A percentile compares a stretch with the other conserved stretches of the same genome.
Evolutionary conservation across 169 alveolate species (phyloP).

Genomic region (Plasmodium vinckei): DNA sequence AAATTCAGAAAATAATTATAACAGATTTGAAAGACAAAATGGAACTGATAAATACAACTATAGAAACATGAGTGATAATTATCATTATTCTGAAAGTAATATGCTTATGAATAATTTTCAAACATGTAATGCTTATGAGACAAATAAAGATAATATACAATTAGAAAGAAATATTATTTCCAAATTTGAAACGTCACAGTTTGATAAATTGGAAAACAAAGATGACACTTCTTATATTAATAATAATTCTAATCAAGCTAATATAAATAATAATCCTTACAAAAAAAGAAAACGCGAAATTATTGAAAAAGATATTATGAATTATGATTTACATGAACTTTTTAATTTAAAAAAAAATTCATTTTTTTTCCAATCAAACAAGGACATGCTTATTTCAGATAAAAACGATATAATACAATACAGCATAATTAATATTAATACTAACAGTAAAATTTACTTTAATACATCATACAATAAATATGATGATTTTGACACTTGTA

Average conservation of each 20-base stretch:
- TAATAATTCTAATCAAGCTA: constrained; percentile 9
- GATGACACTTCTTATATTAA: constrained; percentile 20
- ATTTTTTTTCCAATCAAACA: constrained; percentile 26
- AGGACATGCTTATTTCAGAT: constrained; percentile 32
- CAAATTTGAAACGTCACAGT: background rate
- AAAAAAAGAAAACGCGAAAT: constrained; percentile 43
- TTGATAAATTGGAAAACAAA: background rate
- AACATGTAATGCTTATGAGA: background rate
- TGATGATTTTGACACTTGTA: constrained; percentile 52
- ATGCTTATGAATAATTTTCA: background rate
- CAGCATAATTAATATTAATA: constrained; percentile 17
- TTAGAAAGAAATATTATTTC: constrained; percentile 10
- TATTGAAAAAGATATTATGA: constrained; percentile 36
- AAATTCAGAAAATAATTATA: too few relatives aligned
- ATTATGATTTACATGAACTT: constrained; percentile 54
- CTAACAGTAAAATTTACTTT: constrained; percentile 65
- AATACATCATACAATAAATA: constrained; percentile 24
- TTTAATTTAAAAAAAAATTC: constrained; percentile 49
- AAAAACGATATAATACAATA: constrained; percentile 5
- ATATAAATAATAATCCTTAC: background rate
- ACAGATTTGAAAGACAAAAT: too few relatives aligned
- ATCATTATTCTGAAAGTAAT: too few relatives aligned
- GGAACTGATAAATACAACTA: too few relatives aligned
- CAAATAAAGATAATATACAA: constrained; percentile 2
- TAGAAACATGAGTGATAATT: too few relatives aligned